Percentiles rank a stretch among this genome's conserved stretches.
phyloP scores from a whole-genome alignment of 305 asterid species.

The Caryopteris hybrid region DNA sequence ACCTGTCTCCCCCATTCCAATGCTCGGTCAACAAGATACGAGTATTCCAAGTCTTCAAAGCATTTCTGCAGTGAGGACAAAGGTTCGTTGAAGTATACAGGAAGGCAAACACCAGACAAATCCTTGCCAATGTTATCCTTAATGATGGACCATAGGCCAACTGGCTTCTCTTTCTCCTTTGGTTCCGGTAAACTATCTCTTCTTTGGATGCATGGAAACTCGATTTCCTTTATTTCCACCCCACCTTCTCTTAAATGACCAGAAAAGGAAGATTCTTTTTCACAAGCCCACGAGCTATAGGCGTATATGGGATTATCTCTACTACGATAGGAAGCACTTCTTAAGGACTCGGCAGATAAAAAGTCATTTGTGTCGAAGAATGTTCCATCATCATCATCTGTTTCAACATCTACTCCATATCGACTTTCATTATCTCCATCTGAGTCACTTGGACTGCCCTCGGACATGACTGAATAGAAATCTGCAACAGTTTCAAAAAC shows the following conservation, averaged over 20 bases:
- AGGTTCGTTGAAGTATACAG: conserved; percentile 98
- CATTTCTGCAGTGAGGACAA: conserved; percentile 95
- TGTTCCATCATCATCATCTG: conserved; percentile 82
- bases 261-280: conserved; percentile 52
- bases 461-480: conserved; percentile 95
- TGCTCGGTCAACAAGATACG: conserved; percentile 87
- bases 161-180: conserved; percentile 91
- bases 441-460: conserved; percentile 90
- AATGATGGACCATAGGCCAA: conserved; percentile 94
- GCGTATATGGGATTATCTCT: conserved; percentile 63
- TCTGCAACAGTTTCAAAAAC: conserved; percentile 41
- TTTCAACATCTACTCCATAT: conserved; percentile 75
- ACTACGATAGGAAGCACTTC: conserved; percentile 87
- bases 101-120: conserved; percentile 97
- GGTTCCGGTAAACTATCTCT: conserved; percentile 89
- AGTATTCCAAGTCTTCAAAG: conserved; percentile 96
- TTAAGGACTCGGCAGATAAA: conserved; percentile 74
- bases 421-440: conserved; percentile 86
- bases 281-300: conserved; percentile 51
- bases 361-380: conserved; percentile 91
- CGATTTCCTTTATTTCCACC: conserved; percentile 47
- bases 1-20: conserved; percentile 95
- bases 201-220: conserved; percentile 72
- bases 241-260: conserved; percentile 51
- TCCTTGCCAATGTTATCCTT: conserved; percentile 99